Evolutionary conservation across 805 yeast species (phyloP).

Genomic region (Metschnikowia gelsemii): DNA sequence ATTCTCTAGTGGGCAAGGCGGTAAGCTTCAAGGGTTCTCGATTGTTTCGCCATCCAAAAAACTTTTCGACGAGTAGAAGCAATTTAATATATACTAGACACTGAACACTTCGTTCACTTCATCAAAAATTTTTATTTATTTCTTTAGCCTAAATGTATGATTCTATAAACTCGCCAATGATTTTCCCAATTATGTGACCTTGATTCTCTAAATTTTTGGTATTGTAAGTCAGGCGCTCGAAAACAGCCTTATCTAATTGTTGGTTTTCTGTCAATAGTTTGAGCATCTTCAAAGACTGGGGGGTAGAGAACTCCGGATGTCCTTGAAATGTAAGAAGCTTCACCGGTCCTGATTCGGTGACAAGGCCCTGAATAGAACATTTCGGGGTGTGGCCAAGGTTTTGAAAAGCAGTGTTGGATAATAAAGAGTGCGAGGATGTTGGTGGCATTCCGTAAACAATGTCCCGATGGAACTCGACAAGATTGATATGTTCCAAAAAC

Average conservation of each 20-base stretch:
- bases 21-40: constrained; percentile 40
- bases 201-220: constrained; percentile 38
- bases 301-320: constrained; percentile 75
- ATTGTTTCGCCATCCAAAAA: constrained; percentile 35
- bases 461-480: constrained; percentile 41
- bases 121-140: not conserved
- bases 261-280: constrained; percentile 20
- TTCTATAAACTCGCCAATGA: constrained; percentile 35
- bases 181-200: constrained; percentile 38
- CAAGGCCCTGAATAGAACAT: constrained; percentile 69
- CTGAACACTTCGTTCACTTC: too few species aligned
- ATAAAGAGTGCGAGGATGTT: constrained; percentile 27
- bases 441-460: constrained; percentile 38
- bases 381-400: constrained; percentile 52
- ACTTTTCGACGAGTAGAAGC: constrained; percentile 16
- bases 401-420: constrained; percentile 27
- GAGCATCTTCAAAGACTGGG: constrained; percentile 28
- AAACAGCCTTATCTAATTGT: constrained; percentile 26
- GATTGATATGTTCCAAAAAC: constrained; percentile 42
- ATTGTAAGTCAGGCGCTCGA: constrained; percentile 28
- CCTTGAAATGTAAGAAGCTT: constrained; percentile 76
- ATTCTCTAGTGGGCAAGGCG: constrained; percentile 25
- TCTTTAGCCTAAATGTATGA: constrained; percentile 8
- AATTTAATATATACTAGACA: not conserved
- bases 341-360: constrained; percentile 40